Conservation (phyloP, 139 green algal species). For the Desmodesmus armatus region DNA sequence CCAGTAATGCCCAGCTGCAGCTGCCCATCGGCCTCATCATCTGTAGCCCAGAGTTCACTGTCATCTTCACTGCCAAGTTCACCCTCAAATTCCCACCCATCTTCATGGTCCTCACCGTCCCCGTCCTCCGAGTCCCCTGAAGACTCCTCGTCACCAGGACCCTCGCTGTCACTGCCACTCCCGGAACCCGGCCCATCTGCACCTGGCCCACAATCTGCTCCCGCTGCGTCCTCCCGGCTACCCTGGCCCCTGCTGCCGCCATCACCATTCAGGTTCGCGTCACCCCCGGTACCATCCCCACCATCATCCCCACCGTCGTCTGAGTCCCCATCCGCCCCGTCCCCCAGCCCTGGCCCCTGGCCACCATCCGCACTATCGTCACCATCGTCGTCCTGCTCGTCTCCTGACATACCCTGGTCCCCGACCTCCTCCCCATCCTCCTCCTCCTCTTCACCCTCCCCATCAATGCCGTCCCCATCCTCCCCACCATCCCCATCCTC, state of each 20-base stretch:
- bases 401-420: not conserved
- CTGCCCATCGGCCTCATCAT: not conserved
- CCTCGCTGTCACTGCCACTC: too few relatives aligned
- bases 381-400: not conserved
- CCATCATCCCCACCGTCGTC: not conserved
- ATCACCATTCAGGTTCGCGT: not conserved
- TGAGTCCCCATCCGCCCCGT: not conserved
- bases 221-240: conserved; percentile 38
- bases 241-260: not conserved
- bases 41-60: not conserved
- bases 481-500: not conserved
- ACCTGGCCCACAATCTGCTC: not conserved
- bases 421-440: not conserved
- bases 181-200: too few relatives aligned
- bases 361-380: too few relatives aligned
- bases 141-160: not conserved
- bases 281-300: not conserved
- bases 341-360: too few relatives aligned
- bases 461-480: not conserved
- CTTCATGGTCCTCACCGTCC: not conserved
- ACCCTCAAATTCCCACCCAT: not conserved
- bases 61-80: not conserved
- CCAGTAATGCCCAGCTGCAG: conserved; percentile 45
- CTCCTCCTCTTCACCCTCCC: not conserved
- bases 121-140: not conserved